Evolutionary conservation across 108 stramenopile genomes (phyloP).

Genomic region (Fragilariopsis cylindrus): DNA sequence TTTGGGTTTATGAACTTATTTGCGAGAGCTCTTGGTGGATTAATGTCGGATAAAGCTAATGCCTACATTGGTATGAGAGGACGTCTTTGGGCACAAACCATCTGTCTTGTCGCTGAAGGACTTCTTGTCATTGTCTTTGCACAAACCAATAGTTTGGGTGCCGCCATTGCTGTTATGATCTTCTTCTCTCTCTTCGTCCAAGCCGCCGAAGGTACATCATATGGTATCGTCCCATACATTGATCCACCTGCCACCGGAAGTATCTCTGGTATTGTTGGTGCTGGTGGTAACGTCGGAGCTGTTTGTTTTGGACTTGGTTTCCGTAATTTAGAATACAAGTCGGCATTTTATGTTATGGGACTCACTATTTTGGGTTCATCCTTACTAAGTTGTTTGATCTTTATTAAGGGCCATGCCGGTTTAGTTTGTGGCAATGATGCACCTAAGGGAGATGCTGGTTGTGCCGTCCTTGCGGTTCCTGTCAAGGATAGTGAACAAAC

Average conservation of each 20-base stretch:
- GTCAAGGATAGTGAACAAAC: slow-evolving; percentile 3
- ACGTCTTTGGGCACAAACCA: slow-evolving; percentile 57
- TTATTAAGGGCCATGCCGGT: slow-evolving; percentile 71
- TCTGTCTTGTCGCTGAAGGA: slow-evolving; percentile 63
- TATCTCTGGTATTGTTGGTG: slow-evolving; percentile 83
- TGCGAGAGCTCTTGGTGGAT: slow-evolving; percentile 72
- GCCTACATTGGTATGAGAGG: slow-evolving; percentile 62
- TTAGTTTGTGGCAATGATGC: slow-evolving; percentile 49
- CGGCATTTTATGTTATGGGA: slow-evolving; percentile 57
- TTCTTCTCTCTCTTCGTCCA: slow-evolving; percentile 84
- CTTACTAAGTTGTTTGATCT: slow-evolving; percentile 50
- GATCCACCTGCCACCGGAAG: slow-evolving; percentile 74
- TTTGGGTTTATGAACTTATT: slow-evolving; percentile 81
- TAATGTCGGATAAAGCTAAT: slow-evolving; percentile 48
- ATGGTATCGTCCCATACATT: slow-evolving; percentile 85
- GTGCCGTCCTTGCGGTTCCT: neutral
- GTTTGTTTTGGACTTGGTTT: slow-evolving; percentile 63
- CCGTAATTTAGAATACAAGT: slow-evolving; percentile 43
- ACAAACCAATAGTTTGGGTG: slow-evolving; percentile 38
- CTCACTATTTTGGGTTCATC: slow-evolving; percentile 45
- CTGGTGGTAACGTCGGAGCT: slow-evolving; percentile 67
- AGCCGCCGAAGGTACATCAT: slow-evolving; percentile 76
- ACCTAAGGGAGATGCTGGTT: neutral
- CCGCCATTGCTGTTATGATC: slow-evolving; percentile 67
- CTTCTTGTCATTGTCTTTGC: slow-evolving; percentile 70